Conservation (phyloP, 371 early-diverging fungal genomes). For the Mortierella sp. region DNA sequence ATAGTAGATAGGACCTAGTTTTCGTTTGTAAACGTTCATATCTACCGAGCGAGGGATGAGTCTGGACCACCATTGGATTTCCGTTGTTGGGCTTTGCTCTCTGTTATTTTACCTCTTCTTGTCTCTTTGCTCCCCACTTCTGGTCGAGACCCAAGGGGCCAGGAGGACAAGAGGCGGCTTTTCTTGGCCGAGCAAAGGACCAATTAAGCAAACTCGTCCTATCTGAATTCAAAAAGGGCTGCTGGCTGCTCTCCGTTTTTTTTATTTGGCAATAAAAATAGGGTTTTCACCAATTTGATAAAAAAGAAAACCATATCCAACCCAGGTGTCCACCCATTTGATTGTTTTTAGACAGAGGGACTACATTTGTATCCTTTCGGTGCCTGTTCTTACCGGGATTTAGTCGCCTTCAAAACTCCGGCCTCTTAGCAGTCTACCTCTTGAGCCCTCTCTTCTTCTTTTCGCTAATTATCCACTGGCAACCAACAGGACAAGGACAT, state of each 20-base stretch:
- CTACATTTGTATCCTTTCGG: background rate
- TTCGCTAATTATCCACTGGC: background rate
- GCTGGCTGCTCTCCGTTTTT: background rate
- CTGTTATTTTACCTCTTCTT: background rate
- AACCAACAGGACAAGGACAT: too few relatives aligned
- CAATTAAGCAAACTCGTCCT: background rate
- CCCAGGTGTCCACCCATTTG: too few relatives aligned
- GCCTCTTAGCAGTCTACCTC: background rate
- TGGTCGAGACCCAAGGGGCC: background rate
- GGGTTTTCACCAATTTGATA: conserved; percentile 6
- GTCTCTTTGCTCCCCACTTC: background rate
- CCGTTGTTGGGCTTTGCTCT: background rate
- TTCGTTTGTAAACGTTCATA: too few relatives aligned
- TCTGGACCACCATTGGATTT: too few relatives aligned
- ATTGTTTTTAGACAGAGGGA: too few relatives aligned
- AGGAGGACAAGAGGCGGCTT: background rate
- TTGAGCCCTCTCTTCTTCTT: background rate
- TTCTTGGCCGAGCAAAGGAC: background rate
- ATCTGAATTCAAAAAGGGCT: background rate
- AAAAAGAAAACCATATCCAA: background rate
- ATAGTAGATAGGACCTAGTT: too few relatives aligned
- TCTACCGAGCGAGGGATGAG: too few relatives aligned
- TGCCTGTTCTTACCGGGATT: conserved; percentile 5
- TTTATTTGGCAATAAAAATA: background rate
- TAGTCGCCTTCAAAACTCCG: background rate